These are phyloP conservation scores for Tylopilus intermedius DNA, from an alignment of 768 basidiomycete genomes.

Conservation along the genomic window DNA sequence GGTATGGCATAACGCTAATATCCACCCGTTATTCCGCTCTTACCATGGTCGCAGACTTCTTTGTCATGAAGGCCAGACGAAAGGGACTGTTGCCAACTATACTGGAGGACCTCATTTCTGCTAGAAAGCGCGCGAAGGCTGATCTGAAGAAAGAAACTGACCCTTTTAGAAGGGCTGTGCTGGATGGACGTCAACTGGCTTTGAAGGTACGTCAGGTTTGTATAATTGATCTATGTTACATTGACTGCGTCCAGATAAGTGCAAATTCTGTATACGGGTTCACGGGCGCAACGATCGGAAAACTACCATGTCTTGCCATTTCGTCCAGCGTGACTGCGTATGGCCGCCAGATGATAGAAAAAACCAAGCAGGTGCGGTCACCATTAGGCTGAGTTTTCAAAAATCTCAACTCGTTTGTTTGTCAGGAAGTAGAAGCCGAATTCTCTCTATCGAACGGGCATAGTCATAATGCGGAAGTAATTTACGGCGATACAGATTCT, in stretches of 20 bases:
- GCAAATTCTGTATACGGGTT: conserved; percentile 99
- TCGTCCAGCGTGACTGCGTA: conserved; percentile 95
- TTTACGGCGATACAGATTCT: conserved; percentile 99
- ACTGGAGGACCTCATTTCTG: conserved; percentile 87
- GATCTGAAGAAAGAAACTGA: conserved; percentile 97
- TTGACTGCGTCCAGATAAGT: conserved; percentile 64
- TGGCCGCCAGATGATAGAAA: conserved; percentile 98
- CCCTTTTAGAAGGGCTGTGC: conserved; percentile 92
- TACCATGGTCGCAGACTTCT: conserved; percentile 59
- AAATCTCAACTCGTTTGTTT: background rate
- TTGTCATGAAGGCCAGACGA: conserved; percentile 64
- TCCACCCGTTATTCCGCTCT: background rate
- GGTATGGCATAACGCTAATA: conserved; percentile 42
- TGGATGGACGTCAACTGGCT: conserved; percentile 96
- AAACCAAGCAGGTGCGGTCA: conserved; percentile 72
- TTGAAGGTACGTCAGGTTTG: conserved; percentile 59
- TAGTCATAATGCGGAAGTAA: conserved; percentile 83
- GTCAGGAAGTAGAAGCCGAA: conserved; percentile 77
- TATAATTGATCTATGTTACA: background rate
- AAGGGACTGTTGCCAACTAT: conserved; percentile 91
- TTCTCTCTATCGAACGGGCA: conserved; percentile 84
- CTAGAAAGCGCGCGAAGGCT: conserved; percentile 90
- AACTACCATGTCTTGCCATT: conserved; percentile 91
- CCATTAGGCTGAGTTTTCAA: background rate
- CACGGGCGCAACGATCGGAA: conserved; percentile 95